Base-by-base conservation (phyloP, 495 filamentous ascomycete species). In the Pseudomonodictys pantanalensis region DNA sequence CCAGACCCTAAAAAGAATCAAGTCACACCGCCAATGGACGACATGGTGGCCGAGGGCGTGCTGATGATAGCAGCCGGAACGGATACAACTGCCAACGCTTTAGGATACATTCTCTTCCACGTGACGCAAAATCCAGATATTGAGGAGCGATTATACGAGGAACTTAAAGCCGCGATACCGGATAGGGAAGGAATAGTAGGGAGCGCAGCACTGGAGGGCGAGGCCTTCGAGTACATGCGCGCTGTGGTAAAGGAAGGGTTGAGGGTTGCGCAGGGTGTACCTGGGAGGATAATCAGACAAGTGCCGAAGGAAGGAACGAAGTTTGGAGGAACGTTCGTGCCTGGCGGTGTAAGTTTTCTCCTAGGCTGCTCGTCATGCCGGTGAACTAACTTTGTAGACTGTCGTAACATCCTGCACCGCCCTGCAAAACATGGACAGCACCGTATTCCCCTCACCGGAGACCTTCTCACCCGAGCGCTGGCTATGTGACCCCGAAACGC, bases 21-120 rank as follows among this genome's bases (percentile, higher is more conserved):
- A 24, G 38, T 44, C 24, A 55, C 52, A 17, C 52, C 52, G 5
- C 20, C 35, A 4, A 28, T 28, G 18, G n/a, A 24, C 10, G 52
- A 55, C 20, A 55, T 55, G 52, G 33, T 55, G 10, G 52, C 52
- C 28, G 52, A 55, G 9, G 52, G 35, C 7, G 25, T 18, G 8
- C 24, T 55, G 12, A 55, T 55, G 52, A 55, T 55, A 25, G 52
- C 52, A 17, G 52, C 52, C 4, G 52, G 52, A 1, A 55, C 38
- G 10, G 52, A 55, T 18, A 55, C 52, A 2, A 55, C 52, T 33
- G 52, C 52, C 4, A 55, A 55, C 20, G 23, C 18, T 11, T 26
- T 55, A 5, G 52, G 52, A 3, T 23, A 43, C 20, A 18, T 44
- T 22, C 38, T 55, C 8, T 55, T 35, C 35, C 52, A 55, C 24